Conservation (phyloP, 768 basidiomycete genomes). For the Pulveroboletus sp. region DNA sequence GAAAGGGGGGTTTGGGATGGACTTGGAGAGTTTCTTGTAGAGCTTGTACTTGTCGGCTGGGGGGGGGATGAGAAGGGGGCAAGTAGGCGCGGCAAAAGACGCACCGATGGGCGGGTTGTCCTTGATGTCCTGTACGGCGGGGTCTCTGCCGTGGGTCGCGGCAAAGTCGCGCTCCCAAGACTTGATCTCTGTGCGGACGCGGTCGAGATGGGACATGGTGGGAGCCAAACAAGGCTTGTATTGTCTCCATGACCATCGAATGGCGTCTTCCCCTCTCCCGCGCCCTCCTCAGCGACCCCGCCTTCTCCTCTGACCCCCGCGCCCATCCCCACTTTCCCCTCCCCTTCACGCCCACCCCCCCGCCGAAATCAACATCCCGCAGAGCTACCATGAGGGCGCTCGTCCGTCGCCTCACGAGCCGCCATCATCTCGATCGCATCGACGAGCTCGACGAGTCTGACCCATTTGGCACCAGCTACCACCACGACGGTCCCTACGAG, state of each 20-base stretch:
- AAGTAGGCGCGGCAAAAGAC: constrained; percentile 21
- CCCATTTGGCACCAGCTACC: constrained; percentile 60
- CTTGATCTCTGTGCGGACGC: constrained; percentile 70
- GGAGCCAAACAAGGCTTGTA: not conserved
- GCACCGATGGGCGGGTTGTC: constrained; percentile 59
- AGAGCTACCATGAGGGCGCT: constrained; percentile 26
- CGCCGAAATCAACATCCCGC: not conserved
- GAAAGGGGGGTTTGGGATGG: constrained; percentile 65
- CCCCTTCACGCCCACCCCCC: not conserved
- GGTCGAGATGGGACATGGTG: constrained; percentile 17
- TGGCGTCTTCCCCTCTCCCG: constrained; percentile 17
- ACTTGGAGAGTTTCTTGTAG: constrained; percentile 74
- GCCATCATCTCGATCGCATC: constrained; percentile 56
- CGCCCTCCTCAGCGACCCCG: constrained; percentile 48
- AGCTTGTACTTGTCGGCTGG: constrained; percentile 77
- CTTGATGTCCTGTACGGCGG: constrained; percentile 71
- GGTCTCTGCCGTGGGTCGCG: constrained; percentile 49
- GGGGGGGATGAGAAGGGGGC: constrained; percentile 10
- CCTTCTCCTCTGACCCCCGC: constrained; percentile 57
- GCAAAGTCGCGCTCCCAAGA: constrained; percentile 73
- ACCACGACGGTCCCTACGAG: constrained; percentile 78
- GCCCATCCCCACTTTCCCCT: constrained; percentile 42
- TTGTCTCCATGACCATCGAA: constrained; percentile 6
- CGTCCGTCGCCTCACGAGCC: constrained; percentile 25
- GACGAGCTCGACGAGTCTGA: constrained; percentile 79